Conservation (phyloP, 371 early-diverging fungal species). For the Nematocida sp. region DNA sequence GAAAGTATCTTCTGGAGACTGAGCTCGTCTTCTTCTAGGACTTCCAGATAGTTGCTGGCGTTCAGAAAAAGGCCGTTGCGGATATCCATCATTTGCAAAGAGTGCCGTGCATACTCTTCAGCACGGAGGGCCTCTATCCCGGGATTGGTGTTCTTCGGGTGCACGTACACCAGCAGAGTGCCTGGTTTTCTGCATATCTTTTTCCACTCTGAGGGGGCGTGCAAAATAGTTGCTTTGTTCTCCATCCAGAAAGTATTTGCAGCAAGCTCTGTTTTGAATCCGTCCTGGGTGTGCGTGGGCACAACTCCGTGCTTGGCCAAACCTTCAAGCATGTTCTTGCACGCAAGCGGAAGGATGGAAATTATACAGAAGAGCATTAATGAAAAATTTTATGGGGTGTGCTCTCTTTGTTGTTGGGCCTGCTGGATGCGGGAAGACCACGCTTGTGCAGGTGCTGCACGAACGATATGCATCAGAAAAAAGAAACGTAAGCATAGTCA, state of each 20-base stretch:
- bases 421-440: conserved; percentile 50
- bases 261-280: conserved; percentile 1
- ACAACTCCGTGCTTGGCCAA: not conserved
- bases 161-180: conserved; percentile 2
- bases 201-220: not conserved
- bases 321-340: not conserved
- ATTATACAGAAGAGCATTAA: conserved; percentile 42
- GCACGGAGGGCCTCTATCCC: too few relatives aligned
- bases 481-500: conserved; percentile 18
- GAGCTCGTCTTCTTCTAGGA: not conserved
- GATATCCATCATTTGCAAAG: not conserved
- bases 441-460: conserved; percentile 24
- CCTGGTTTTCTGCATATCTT: not conserved
- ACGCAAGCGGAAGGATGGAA: not conserved
- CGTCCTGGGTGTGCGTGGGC: too few relatives aligned
- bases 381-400: conserved; percentile 50
- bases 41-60: conserved; percentile 4
- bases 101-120: not conserved
- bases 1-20: not conserved
- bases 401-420: conserved; percentile 51
- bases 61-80: not conserved
- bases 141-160: too few relatives aligned
- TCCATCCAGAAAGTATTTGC: not conserved
- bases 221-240: conserved; percentile 2
- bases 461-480: conserved; percentile 28